Percentiles rank a stretch among this genome's conserved stretches.
These are phyloP conservation scores for Camellia sinensis DNA, from an alignment of 148 eudicot genomes.

Conservation along the genomic window DNA sequence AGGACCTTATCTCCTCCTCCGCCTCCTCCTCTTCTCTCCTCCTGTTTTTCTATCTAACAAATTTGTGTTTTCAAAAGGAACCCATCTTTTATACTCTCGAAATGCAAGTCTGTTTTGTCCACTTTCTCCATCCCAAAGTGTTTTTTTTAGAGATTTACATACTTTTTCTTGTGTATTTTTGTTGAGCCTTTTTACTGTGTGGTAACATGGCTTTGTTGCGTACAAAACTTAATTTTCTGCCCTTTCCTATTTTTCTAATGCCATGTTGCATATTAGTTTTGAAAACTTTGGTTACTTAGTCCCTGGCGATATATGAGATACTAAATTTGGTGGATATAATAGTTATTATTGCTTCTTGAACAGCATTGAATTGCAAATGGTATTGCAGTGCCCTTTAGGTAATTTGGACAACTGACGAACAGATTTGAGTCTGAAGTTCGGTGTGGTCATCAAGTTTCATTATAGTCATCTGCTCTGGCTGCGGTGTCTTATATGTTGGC, in stretches of 20 bases:
- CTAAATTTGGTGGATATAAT: not conserved
- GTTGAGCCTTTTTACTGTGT: not conserved
- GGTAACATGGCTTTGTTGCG: not conserved
- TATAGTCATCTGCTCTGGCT: conserved; percentile 22
- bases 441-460: not conserved
- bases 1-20: not conserved
- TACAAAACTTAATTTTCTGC: not conserved
- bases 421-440: conserved; percentile 4
- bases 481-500: conserved; percentile 20
- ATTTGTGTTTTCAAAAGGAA: not conserved
- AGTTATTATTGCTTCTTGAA: conserved; percentile 12
- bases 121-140: no score
- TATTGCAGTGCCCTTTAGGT: conserved; percentile 21
- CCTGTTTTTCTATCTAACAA: not conserved
- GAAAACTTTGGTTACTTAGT: not conserved
- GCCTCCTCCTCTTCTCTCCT: not conserved
- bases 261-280: not conserved
- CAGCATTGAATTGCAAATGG: conserved; percentile 2
- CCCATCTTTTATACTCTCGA: no score
- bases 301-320: conserved; percentile 9
- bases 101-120: not conserved
- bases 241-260: not conserved
- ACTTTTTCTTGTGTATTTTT: not conserved
- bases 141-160: not conserved
- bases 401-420: not conserved